These are phyloP conservation scores for Colletotrichum destructivum DNA, from an alignment of 2,329 filamentous ascomycete species.

Conservation along the genomic window DNA sequence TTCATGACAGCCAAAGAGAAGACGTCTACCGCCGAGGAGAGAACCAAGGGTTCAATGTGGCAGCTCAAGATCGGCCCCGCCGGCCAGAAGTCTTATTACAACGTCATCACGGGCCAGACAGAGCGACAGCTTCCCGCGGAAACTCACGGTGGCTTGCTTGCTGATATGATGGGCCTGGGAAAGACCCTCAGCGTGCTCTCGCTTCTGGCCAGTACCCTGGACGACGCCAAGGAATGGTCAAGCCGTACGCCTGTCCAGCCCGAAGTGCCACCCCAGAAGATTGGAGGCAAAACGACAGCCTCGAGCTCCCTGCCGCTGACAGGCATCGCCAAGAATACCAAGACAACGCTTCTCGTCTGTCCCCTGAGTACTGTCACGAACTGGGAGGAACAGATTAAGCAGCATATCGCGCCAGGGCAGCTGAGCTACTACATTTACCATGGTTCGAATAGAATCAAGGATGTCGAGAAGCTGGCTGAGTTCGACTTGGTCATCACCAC, in stretches of 20 bases:
- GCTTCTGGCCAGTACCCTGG: constrained; percentile 77
- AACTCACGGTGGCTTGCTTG: constrained; percentile 80
- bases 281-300: constrained; percentile 53
- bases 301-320: constrained; percentile 64
- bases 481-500: constrained; percentile 94
- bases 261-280: constrained; percentile 55
- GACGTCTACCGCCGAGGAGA: constrained; percentile 68
- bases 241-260: constrained; percentile 66
- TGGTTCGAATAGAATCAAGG: constrained; percentile 81
- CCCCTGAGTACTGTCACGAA: constrained; percentile 93
- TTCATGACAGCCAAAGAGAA: constrained; percentile 89
- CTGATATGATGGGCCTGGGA: constrained; percentile 91
- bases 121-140: constrained; percentile 74
- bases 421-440: constrained; percentile 89
- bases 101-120: constrained; percentile 86
- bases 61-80: constrained; percentile 67
- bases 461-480: constrained; percentile 76
- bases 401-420: constrained; percentile 77
- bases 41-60: constrained; percentile 83
- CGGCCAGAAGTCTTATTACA: constrained; percentile 77
- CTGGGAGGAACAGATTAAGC: constrained; percentile 92
- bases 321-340: constrained; percentile 75
- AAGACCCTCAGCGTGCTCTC: constrained; percentile 91
- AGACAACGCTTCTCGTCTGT: constrained; percentile 87
- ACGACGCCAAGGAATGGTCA: constrained; percentile 75